phyloP scores from a whole-genome alignment of 106 monocot species.

The Agapanthus africanus region DNA sequence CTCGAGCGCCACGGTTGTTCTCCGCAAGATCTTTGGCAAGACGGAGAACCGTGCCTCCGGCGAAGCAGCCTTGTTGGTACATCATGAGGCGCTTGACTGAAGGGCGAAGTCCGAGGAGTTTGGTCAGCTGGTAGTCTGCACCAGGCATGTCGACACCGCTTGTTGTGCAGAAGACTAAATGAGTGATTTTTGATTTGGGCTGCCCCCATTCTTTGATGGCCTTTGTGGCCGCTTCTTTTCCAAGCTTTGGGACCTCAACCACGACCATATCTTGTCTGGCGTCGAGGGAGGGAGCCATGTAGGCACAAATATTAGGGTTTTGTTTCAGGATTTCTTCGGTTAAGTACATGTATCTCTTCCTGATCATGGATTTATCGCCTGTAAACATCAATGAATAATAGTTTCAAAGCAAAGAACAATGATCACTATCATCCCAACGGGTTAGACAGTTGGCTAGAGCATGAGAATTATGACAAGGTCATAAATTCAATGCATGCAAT shows the following conservation, averaged over 20 bases:
- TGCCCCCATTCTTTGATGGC: slow-evolving; percentile 19
- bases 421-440: too few relatives aligned
- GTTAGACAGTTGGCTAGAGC: too few relatives aligned
- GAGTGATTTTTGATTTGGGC: slow-evolving; percentile 16
- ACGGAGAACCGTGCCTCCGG: slow-evolving; percentile 15
- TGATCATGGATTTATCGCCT: slow-evolving; percentile 18
- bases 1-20: slow-evolving; percentile 19
- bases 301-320: slow-evolving; percentile 33
- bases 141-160: slow-evolving; percentile 8
- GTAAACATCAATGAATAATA: too few relatives aligned
- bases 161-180: slow-evolving; percentile 14
- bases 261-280: slow-evolving; percentile 12
- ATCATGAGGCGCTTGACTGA: slow-evolving; percentile 11
- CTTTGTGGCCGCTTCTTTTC: neutral
- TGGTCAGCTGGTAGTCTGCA: slow-evolving; percentile 2
- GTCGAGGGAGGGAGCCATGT: slow-evolving; percentile 8
- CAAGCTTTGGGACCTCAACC: slow-evolving; percentile 13
- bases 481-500: too few relatives aligned
- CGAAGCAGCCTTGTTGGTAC: slow-evolving; percentile 17
- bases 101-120: slow-evolving; percentile 6
- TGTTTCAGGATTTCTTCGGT: slow-evolving; percentile 16
- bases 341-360: slow-evolving; percentile 6
- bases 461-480: too few relatives aligned
- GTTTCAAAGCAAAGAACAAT: too few relatives aligned
- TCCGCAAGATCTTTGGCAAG: slow-evolving; percentile 17